A percentile compares a stretch with the other conserved stretches of the same genome.
Evolutionary conservation across 371 early-diverging fungal genomes (phyloP).

Genomic region (Mucor sp.): DNA sequence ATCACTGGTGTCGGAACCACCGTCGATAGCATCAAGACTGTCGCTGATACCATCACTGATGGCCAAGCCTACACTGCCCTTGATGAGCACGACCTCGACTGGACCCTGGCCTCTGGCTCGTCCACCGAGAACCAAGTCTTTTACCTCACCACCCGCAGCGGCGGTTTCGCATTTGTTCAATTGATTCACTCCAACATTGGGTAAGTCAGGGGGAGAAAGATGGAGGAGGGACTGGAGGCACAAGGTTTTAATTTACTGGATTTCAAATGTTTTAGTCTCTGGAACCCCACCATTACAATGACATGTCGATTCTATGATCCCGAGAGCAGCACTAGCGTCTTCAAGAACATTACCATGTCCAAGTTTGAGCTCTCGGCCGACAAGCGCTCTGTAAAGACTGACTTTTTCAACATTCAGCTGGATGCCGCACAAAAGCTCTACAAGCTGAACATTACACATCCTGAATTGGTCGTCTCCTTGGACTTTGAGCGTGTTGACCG

Average conservation of each 20-base stretch:
- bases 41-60: conserved; percentile 59
- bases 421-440: conserved; percentile 53
- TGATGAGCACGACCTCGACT: conserved; percentile 69
- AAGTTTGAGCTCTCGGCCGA: conserved; percentile 69
- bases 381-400: conserved; percentile 72
- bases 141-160: conserved; percentile 75
- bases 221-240: no score
- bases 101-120: conserved; percentile 72
- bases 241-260: conserved; percentile 1
- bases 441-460: conserved; percentile 60
- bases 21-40: conserved; percentile 46
- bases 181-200: conserved; percentile 87
- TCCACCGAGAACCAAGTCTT: conserved; percentile 92
- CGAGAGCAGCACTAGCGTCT: conserved; percentile 60
- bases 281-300: conserved; percentile 74
- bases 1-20: conserved; percentile 41
- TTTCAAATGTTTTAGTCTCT: conserved; percentile 27
- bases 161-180: conserved; percentile 80
- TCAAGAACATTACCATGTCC: conserved; percentile 72
- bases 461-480: conserved; percentile 67
- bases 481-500: conserved; percentile 68
- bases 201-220: conserved; percentile 36
- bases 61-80: conserved; percentile 61
- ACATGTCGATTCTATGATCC: conserved; percentile 77
- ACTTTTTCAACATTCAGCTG: conserved; percentile 65